Evolutionary conservation across 2,329 filamentous ascomycete genomes (phyloP), one percentile per base, ranked within the genome.

Genomic region (Curvularia sp.): DNA sequence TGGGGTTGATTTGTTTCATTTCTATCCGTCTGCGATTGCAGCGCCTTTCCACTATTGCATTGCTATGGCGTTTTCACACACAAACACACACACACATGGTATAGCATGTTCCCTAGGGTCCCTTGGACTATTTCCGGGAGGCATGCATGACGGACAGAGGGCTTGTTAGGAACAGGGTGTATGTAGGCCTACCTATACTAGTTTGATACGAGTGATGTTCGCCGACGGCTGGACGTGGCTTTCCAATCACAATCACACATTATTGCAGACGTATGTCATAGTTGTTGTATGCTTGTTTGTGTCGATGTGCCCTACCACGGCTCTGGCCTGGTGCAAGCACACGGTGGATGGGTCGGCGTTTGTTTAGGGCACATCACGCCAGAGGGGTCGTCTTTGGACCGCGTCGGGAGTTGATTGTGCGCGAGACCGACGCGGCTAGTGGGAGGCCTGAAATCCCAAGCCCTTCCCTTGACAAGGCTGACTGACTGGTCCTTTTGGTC

Each of bases 361-460:
- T 30, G 30, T 55, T 61, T 55, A 45, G 59, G 52, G 53, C 59
- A 63, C 47, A 54, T 61, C 62, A 64, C 55, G 62, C 64, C 64
- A 63, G 56, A 57, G 55, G 59, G 60, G 18, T 18, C n/a, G 9
- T 61, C 60, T 53, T 66, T 57, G 53, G 34, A n/a, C 48, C 47
- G 48, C 48, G 51, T 53, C 61, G 55, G 62, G 57, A 43, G 45
- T 54, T 57, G 56, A 55, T 59, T 58, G 57, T 63, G 55, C 71
- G 71, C 71, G 69, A 72, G 66, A 65, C 57, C 64, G 63, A 66
- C 59, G 60, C 6, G 61, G 61, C 57, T 73, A 72, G 70, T 71
- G 67, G 74, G 73, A 57, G 65, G 73, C 74, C 73, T 76, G 42
- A 56, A 50, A 56, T 63, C 51, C 23, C 41, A 25, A 25, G 23